Conservation (phyloP, 768 basidiomycete genomes). For the Leccinum subgranulosum region DNA sequence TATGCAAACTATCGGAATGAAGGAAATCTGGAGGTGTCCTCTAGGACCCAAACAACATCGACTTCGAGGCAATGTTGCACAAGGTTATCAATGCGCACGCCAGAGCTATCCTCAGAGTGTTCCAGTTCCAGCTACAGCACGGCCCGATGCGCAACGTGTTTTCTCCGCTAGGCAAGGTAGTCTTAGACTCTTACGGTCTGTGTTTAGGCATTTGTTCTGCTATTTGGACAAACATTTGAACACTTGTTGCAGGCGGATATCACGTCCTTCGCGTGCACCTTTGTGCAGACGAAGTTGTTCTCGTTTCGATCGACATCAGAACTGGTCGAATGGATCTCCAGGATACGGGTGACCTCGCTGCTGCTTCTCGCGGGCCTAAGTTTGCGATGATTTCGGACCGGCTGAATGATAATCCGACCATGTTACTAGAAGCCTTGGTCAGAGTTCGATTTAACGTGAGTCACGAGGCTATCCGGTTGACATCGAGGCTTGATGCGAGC, state of each 20-base stretch:
- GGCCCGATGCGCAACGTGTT: conserved; percentile 55
- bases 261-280: conserved; percentile 65
- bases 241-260: conserved; percentile 42
- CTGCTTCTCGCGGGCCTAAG: conserved; percentile 66
- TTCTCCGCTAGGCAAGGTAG: conserved; percentile 56
- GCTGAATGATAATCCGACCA: conserved; percentile 66
- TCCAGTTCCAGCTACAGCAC: conserved; percentile 52
- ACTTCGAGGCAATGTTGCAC: conserved; percentile 68
- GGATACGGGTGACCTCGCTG: conserved; percentile 79
- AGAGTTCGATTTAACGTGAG: conserved; percentile 63
- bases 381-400: conserved; percentile 56
- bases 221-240: conserved; percentile 1
- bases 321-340: conserved; percentile 76
- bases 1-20: not conserved
- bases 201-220: conserved; percentile 8
- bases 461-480: conserved; percentile 1
- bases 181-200: conserved; percentile 55
- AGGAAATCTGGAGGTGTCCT: not conserved
- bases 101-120: conserved; percentile 54
- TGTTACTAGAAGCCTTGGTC: conserved; percentile 55
- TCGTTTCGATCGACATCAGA: conserved; percentile 74
- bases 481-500: not conserved
- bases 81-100: conserved; percentile 66
- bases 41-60: conserved; percentile 65
- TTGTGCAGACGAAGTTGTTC: conserved; percentile 72